Conservation (phyloP, 768 basidiomycete genomes). For the Amylocystis lapponica region DNA sequence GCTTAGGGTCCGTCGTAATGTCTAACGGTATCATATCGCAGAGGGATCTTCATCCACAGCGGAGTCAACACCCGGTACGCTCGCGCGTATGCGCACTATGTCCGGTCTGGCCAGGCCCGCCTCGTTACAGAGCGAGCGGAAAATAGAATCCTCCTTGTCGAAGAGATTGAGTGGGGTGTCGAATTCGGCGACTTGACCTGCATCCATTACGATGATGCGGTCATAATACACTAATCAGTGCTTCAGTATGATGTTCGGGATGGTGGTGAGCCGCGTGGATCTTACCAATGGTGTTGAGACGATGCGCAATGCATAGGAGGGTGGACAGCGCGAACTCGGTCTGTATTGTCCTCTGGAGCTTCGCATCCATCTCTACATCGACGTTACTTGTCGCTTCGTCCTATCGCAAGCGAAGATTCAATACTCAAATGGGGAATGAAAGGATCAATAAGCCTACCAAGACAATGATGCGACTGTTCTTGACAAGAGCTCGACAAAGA, state of each 20-base stretch:
- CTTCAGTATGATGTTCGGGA: not conserved
- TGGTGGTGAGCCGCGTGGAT: not conserved
- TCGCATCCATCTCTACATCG: constrained; percentile 82
- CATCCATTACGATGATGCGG: constrained; percentile 67
- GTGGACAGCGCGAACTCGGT: constrained; percentile 77
- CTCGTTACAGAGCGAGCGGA: constrained; percentile 65
- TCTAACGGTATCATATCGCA: too few relatives aligned
- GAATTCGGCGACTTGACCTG: constrained; percentile 63
- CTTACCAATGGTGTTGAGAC: constrained; percentile 56
- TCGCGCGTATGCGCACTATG: constrained; percentile 45
- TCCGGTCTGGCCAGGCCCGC: constrained; percentile 50
- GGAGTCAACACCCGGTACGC: too few relatives aligned
- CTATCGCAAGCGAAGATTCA: constrained; percentile 23
- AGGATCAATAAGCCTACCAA: constrained; percentile 34
- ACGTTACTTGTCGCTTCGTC: constrained; percentile 82
- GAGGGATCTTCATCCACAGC: too few relatives aligned
- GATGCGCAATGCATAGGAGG: constrained; percentile 66
- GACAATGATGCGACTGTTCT: constrained; percentile 68
- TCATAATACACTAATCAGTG: constrained; percentile 62
- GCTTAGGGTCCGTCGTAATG: too few relatives aligned
- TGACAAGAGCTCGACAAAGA: constrained; percentile 73
- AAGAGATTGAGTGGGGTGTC: constrained; percentile 67
- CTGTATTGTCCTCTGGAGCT: constrained; percentile 84
- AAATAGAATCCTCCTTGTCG: constrained; percentile 56
- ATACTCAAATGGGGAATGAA: not conserved